A percentile compares a stretch with the other conserved stretches of the same genome.
These are phyloP conservation scores for Effrenium voratum DNA, from an alignment of 73 alveolate genomes.

Conservation along the genomic window DNA sequence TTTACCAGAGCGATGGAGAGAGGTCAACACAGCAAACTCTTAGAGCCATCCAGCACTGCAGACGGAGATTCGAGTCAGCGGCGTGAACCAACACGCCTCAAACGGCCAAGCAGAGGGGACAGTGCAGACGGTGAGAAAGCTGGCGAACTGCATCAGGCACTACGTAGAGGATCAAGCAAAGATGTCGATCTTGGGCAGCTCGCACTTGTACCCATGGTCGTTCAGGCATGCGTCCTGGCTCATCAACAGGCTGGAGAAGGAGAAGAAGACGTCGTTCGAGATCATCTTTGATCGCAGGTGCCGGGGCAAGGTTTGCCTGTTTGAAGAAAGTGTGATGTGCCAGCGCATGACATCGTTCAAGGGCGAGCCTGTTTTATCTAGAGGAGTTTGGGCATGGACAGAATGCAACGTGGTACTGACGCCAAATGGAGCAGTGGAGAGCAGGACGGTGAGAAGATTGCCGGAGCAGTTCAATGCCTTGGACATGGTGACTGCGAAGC, in stretches of 20 bases:
- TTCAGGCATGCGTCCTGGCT: conserved; percentile 5
- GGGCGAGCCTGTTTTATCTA: neutral
- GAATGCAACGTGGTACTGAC: neutral
- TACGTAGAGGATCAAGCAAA: neutral
- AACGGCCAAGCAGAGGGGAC: conserved; percentile 6
- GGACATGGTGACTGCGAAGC: neutral
- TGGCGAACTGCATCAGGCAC: neutral
- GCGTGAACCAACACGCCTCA: neutral
- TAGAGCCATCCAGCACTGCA: neutral
- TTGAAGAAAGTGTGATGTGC: neutral
- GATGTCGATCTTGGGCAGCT: neutral
- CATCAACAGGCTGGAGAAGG: too few species aligned
- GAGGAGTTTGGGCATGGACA: neutral
- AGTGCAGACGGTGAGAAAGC: neutral
- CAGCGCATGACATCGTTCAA: neutral
- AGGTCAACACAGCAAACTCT: neutral
- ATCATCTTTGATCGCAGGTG: neutral
- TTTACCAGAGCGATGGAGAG: neutral
- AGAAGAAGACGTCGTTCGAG: neutral
- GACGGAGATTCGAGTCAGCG: neutral
- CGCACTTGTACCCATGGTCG: neutral
- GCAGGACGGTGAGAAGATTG: neutral
- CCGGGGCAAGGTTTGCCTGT: neutral
- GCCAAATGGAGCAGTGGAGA: neutral
- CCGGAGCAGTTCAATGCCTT: neutral